Evolutionary conservation across 805 yeast species (phyloP).

Genomic region (Zygosaccharomyces kombuchaensis): DNA sequence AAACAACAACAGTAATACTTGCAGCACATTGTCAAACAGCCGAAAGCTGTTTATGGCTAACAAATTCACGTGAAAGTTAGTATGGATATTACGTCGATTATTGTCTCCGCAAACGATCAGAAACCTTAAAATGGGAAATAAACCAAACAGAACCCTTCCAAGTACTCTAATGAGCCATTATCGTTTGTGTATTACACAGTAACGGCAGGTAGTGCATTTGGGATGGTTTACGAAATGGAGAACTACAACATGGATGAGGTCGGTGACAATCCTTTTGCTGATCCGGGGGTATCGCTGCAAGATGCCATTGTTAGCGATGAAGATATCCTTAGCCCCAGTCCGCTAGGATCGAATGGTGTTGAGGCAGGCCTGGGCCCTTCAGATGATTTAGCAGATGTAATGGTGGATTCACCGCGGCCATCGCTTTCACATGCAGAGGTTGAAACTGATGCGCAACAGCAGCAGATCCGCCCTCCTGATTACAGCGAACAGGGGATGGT

Average conservation of each 20-base stretch:
- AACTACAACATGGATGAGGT: not conserved
- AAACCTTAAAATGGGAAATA: slow-evolving; percentile 1
- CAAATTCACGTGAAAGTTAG: not conserved
- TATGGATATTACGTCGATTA: not conserved
- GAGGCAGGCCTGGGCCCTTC: not conserved
- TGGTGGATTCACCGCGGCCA: slow-evolving; percentile 1
- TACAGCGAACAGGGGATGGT: slow-evolving; percentile 15
- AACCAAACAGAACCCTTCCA: not conserved
- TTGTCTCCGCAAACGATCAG: not conserved
- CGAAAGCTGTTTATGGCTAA: no score
- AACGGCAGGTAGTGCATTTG: not conserved
- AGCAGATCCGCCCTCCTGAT: slow-evolving; percentile 10
- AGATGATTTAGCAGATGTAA: slow-evolving; percentile 3
- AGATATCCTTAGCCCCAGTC: slow-evolving; percentile 1
- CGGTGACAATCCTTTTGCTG: slow-evolving; percentile 2
- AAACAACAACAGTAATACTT: no score
- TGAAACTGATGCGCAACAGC: slow-evolving; percentile 3
- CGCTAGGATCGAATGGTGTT: not conserved
- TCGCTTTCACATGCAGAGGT: slow-evolving; percentile 10
- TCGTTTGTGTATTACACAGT: not conserved
- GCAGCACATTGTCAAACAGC: no score
- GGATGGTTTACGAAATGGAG: not conserved
- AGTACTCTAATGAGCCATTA: not conserved
- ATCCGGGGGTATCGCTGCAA: not conserved
- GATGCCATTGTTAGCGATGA: not conserved